Percentiles rank a stretch among this genome's conserved stretches.
phyloP scores from a whole-genome alignment of 1,139 yeast genomes.

The Ogataea hybrid region DNA sequence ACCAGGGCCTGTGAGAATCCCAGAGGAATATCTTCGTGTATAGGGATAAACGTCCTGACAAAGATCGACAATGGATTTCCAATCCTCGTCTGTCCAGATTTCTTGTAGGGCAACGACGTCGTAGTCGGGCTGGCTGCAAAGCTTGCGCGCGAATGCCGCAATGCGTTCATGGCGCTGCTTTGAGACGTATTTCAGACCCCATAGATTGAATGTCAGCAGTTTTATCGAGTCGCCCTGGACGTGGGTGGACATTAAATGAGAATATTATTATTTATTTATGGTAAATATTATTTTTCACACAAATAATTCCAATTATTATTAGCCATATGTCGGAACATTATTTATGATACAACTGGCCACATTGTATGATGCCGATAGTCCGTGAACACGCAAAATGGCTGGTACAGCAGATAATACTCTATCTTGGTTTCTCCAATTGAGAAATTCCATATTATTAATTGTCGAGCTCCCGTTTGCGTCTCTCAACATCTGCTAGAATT shows the following conservation, averaged over 20 bases:
- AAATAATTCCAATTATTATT: no score
- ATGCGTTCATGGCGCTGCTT: constrained; percentile 64
- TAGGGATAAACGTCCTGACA: constrained; percentile 57
- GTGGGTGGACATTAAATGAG: not conserved
- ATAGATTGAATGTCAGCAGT: constrained; percentile 68
- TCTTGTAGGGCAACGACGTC: constrained; percentile 92
- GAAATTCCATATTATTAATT: not conserved
- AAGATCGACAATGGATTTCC: constrained; percentile 54
- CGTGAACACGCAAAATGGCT: no score
- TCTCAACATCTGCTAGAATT: constrained; percentile 7
- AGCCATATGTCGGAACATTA: no score
- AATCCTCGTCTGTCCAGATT: constrained; percentile 86
- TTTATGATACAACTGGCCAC: no score
- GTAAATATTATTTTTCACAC: no score
- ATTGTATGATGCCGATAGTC: no score
- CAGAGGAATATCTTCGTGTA: constrained; percentile 71
- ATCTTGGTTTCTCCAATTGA: not conserved
- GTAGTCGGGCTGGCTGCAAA: constrained; percentile 55
- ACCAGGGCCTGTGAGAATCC: constrained; percentile 93
- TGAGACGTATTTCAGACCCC: constrained; percentile 90
- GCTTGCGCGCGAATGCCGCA: constrained; percentile 66
- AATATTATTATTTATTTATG: no score
- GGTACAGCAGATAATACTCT: not conserved
- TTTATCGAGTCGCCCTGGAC: constrained; percentile 31
- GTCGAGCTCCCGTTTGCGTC: not conserved